Evolutionary conservation across 768 basidiomycete species (phyloP).

Genomic region (Trametes elegans): DNA sequence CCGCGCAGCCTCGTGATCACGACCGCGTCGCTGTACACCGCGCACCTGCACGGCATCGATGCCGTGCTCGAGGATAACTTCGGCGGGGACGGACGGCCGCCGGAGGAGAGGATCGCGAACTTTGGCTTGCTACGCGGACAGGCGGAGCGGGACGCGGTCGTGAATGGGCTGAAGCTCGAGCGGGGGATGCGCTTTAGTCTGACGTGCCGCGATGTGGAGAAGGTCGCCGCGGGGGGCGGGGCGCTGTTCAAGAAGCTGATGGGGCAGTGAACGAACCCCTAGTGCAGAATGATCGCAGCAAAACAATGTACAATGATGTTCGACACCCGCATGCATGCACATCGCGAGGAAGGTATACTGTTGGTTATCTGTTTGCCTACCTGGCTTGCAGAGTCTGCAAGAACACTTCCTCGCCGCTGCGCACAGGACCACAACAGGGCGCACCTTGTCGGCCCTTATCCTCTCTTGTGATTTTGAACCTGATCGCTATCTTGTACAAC

Average conservation of each 20-base stretch:
- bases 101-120: constrained; percentile 50
- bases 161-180: constrained; percentile 49
- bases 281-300: too few species aligned
- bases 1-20: constrained; percentile 85
- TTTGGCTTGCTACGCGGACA: constrained; percentile 46
- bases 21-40: constrained; percentile 60
- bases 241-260: constrained; percentile 14
- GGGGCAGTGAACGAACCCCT: too few species aligned
- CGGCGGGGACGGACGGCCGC: constrained; percentile 24
- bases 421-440: too few species aligned
- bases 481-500: too few species aligned
- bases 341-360: too few species aligned
- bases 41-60: constrained; percentile 81
- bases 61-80: constrained; percentile 49
- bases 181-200: constrained; percentile 73
- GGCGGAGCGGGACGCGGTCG: constrained; percentile 37
- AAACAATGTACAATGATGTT: too few species aligned
- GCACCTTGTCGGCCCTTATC: too few species aligned
- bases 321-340: too few species aligned
- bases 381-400: too few species aligned
- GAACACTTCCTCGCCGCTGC: too few species aligned
- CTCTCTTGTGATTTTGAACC: too few species aligned
- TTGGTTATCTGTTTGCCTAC: too few species aligned
- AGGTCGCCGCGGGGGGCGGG: constrained; percentile 38
- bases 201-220: constrained; percentile 81